These are phyloP conservation scores for Linnemannia hyalina DNA, from an alignment of 192 early-diverging fungal species.

Conservation along the genomic window DNA sequence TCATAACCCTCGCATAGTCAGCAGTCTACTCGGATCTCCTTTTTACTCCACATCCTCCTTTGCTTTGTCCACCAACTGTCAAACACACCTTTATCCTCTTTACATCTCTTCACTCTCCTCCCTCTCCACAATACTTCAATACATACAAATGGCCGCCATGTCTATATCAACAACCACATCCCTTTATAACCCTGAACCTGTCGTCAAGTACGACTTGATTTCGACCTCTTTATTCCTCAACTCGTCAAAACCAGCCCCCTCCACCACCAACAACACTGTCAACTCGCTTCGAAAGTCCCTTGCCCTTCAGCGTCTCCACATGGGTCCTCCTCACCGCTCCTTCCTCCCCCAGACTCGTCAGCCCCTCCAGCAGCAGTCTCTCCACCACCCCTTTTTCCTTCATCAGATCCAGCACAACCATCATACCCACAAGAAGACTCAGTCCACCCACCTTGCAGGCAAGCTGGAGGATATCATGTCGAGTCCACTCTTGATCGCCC, in stretches of 20 bases:
- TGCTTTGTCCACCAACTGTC: not conserved
- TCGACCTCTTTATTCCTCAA: conserved; percentile 14
- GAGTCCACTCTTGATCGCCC: conserved; percentile 42
- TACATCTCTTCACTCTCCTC: not conserved
- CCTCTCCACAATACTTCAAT: not conserved
- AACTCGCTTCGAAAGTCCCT: conserved; percentile 32
- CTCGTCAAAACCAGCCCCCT: not conserved
- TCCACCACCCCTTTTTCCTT: conserved; percentile 16
- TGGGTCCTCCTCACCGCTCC: conserved; percentile 20
- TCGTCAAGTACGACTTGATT: conserved; percentile 50
- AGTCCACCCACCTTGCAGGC: conserved; percentile 39
- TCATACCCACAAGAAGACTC: conserved; percentile 42
- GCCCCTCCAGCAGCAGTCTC: conserved; percentile 9
- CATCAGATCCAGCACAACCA: conserved; percentile 33
- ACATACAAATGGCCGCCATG: conserved; percentile 41
- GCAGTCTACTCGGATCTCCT: conserved; percentile 1
- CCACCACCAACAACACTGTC: not conserved
- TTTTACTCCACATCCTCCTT: not conserved
- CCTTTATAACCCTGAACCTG: conserved; percentile 45
- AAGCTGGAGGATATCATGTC: conserved; percentile 55
- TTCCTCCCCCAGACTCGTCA: conserved; percentile 9
- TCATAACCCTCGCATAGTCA: not conserved
- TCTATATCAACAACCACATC: conserved; percentile 33
- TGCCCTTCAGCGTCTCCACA: conserved; percentile 31
- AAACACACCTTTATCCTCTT: not conserved